Conservation (phyloP, 2,329 filamentous ascomycete species). For the Aspergillus fumigatiaffinis region DNA sequence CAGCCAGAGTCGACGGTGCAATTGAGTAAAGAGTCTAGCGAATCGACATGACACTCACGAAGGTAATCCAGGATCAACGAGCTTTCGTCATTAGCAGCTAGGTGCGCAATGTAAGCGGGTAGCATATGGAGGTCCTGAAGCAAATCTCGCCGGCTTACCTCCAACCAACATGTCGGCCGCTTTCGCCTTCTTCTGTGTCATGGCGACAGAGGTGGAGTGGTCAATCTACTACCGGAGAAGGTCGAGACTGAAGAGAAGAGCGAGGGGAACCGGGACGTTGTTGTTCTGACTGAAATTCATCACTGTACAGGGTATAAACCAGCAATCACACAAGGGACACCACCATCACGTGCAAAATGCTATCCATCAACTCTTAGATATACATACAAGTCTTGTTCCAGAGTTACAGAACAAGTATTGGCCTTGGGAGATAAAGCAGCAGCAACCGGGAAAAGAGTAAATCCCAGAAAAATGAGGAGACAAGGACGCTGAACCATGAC, state of each 20-base stretch:
- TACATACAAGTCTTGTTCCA: not conserved
- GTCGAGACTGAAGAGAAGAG: not conserved
- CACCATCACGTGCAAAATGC: not conserved
- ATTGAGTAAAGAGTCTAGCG: not conserved
- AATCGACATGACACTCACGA: slow-evolving; percentile 33
- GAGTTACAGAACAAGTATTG: not conserved
- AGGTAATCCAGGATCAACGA: slow-evolving; percentile 50
- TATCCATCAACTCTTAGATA: not conserved
- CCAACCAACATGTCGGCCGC: slow-evolving; percentile 26
- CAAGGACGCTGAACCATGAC: not conserved
- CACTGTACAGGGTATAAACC: not conserved
- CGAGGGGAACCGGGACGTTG: not conserved
- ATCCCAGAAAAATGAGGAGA: not conserved
- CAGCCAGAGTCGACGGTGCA: not conserved
- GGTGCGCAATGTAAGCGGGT: not conserved
- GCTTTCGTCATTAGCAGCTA: slow-evolving; percentile 26
- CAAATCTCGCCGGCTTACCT: slow-evolving; percentile 20
- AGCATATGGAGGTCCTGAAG: not conserved
- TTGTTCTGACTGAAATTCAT: not conserved
- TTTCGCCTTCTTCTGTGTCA: slow-evolving; percentile 41
- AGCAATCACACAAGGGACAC: not conserved
- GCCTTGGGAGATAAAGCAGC: not conserved
- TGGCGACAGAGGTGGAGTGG: slow-evolving; percentile 16
- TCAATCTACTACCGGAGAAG: not conserved
- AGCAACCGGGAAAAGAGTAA: not conserved